Conservation (phyloP, 805 yeast genomes). For the Myxozyma neotropica region DNA sequence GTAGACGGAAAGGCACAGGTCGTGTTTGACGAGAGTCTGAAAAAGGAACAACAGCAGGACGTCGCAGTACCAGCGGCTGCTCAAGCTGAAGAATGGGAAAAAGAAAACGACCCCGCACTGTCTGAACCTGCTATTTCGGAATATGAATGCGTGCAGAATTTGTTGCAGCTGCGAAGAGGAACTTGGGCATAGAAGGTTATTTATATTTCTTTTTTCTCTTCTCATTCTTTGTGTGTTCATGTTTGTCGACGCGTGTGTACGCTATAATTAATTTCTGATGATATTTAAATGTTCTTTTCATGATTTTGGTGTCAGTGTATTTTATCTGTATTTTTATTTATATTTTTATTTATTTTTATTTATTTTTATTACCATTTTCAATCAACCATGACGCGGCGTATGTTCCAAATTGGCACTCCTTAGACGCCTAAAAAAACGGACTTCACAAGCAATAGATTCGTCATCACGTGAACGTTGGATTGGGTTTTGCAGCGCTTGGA, state of each 20-base stretch:
- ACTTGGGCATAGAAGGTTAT: constrained; percentile 22
- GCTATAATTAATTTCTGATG: not conserved
- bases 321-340: not conserved
- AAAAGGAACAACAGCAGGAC: not conserved
- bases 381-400: too few species aligned
- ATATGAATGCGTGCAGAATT: constrained; percentile 29
- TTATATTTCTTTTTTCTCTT: constrained; percentile 2
- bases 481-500: too few species aligned
- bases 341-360: not conserved
- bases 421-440: too few species aligned
- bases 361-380: too few species aligned
- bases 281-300: too few species aligned
- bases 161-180: constrained; percentile 28
- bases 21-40: constrained; percentile 33
- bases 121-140: constrained; percentile 12
- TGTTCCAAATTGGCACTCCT: too few species aligned
- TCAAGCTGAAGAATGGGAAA: not conserved
- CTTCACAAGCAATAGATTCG: too few species aligned
- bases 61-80: not conserved
- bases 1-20: constrained; percentile 47
- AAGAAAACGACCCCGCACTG: constrained; percentile 10
- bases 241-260: not conserved
- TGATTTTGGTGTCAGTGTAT: not conserved
- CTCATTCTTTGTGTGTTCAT: not conserved
- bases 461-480: too few species aligned